Evolutionary conservation across 1,284 basidiomycete species (phyloP), one percentile per base, ranked within the genome.

Genomic region (Mycosarcoma maydis): DNA sequence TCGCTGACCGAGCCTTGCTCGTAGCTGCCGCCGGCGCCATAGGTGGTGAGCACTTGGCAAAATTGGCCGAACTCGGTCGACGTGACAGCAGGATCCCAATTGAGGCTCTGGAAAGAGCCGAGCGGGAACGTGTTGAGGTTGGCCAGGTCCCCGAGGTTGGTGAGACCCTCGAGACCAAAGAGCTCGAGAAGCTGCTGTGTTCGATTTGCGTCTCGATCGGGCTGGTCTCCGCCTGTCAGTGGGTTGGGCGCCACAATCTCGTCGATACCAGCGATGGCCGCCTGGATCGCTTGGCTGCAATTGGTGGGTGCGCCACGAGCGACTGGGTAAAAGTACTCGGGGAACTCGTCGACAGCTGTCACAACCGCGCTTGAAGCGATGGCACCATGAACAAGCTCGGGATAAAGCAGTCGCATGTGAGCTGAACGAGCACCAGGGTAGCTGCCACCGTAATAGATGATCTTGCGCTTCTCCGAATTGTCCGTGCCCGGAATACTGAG

Each of bases 351-450:
- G 5, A 74, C 52, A 0, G 80, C 79, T 2, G 69, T 54, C 19
- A 79, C 75, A 0, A 83, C 83, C 0, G 78, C 83, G 11, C 76
- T 80, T 8, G 90, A 92, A 1, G 93, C 92, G 66, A 98, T 95
- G 0, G 92, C 90, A 17, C 94, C 95, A 82, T 87, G 94, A 4
- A 94, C 91, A 11, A 94, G 85, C 23, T 95, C 87, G 0, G 94
- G 94, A 76, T 92, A 92, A 10, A 93, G 85, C 27, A 92, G 51
- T 45, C 88, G 88, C 90, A 97, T 93, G 77, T 97, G 92, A 0
- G 95, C 95, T 0, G 93, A 90, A 16, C 94, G 88, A 5, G 92
- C 94, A 45, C 95, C 95, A 6, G 94, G 93, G 77, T 98, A 94
- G 0, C 73, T 77, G n/a, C 77, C 72, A 24, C 95, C 94, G 75